Percentiles rank a stretch among this genome's conserved stretches.
Conservation (phyloP, 306 rosid genomes). For the Rosa rugosa region DNA sequence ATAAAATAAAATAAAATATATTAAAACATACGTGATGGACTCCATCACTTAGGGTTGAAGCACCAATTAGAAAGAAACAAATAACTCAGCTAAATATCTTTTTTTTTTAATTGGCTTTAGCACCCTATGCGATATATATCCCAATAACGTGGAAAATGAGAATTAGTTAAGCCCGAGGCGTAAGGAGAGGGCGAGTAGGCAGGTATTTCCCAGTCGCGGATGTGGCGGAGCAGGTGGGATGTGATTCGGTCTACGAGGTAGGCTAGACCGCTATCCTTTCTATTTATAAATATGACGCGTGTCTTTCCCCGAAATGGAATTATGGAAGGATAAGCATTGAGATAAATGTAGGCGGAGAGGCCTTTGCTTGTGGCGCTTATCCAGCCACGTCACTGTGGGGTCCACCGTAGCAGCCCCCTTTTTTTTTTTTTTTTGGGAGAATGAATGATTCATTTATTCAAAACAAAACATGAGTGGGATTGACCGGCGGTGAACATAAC, state of each 20-base stretch:
- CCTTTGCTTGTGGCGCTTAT: slow-evolving; percentile 35
- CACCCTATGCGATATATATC: not conserved
- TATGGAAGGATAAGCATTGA: slow-evolving; percentile 57
- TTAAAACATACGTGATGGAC: slow-evolving; percentile 9
- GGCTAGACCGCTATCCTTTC: slow-evolving; percentile 22
- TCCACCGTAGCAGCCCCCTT: not conserved
- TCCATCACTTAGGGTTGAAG: not conserved
- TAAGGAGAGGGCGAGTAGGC: slow-evolving; percentile 1
- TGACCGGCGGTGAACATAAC: too few relatives aligned
- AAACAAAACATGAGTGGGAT: too few relatives aligned
- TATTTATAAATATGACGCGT: slow-evolving; percentile 51
- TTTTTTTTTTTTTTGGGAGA: too few relatives aligned
- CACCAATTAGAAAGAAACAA: not conserved
- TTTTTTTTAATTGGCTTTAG: not conserved
- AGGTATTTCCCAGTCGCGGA: not conserved
- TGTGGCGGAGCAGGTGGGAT: not conserved
- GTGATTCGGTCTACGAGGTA: slow-evolving; percentile 16
- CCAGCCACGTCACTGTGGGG: slow-evolving; percentile 33
- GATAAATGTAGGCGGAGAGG: slow-evolving; percentile 15
- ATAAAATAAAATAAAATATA: not conserved
- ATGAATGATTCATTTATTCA: too few relatives aligned
- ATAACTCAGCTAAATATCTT: not conserved
- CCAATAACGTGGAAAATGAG: not conserved
- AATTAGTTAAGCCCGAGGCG: not conserved
- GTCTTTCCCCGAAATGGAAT: slow-evolving; percentile 38